Conservation (phyloP, 805 yeast species). For the Candida qinlingensis region DNA sequence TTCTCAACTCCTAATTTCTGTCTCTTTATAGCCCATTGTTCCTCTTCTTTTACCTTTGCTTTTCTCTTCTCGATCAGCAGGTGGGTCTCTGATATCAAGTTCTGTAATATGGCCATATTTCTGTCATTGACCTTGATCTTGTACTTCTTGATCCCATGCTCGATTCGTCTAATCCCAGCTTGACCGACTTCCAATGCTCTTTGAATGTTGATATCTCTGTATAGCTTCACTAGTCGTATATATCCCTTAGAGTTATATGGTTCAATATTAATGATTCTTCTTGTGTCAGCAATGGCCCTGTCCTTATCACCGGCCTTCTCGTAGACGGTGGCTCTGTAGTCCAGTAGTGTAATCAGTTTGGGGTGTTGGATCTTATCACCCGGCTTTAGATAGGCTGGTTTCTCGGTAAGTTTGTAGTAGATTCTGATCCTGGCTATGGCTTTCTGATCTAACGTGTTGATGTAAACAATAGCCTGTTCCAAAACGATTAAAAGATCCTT, state of each 20-base stretch:
- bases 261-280: conserved; percentile 15
- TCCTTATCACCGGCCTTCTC: conserved; percentile 12
- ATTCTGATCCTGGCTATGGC: conserved; percentile 8
- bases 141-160: conserved; percentile 7
- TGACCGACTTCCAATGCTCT: conserved; percentile 6
- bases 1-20: conserved; percentile 2
- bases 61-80: not conserved
- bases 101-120: conserved; percentile 8
- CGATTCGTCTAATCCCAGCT: conserved; percentile 4
- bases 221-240: conserved; percentile 15
- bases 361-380: conserved; percentile 18
- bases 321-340: conserved; percentile 19
- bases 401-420: conserved; percentile 10
- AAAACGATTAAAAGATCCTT: conserved; percentile 13
- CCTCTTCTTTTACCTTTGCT: not conserved
- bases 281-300: conserved; percentile 18
- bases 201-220: conserved; percentile 7
- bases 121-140: conserved; percentile 9
- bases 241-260: conserved; percentile 24
- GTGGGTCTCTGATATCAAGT: conserved; percentile 2
- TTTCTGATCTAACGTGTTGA: conserved; percentile 14
- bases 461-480: conserved; percentile 17
- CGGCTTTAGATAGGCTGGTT: conserved; percentile 12
- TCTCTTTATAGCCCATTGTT: not conserved
- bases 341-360: conserved; percentile 18